Conservation (phyloP, 495 filamentous ascomycete species). For the Aspergillus leporis region DNA sequence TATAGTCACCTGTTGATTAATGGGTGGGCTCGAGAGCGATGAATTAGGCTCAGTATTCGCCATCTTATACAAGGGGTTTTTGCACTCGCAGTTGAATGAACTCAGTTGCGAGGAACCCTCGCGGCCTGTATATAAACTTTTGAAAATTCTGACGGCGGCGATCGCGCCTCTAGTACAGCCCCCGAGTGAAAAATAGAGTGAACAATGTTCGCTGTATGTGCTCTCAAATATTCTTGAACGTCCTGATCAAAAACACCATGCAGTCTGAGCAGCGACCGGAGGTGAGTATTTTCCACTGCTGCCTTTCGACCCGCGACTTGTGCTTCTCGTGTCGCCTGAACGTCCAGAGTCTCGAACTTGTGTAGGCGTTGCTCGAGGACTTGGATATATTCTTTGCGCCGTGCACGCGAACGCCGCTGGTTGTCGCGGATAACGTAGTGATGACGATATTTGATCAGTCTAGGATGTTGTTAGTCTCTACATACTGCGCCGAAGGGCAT, state of each 20-base stretch:
- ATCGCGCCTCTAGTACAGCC: not conserved
- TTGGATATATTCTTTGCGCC: slow-evolving; percentile 67
- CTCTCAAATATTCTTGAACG: not conserved
- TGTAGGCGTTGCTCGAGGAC: slow-evolving; percentile 61
- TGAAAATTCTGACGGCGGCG: not conserved
- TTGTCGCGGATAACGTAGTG: slow-evolving; percentile 56
- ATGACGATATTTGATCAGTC: slow-evolving; percentile 11
- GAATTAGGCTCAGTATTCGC: slow-evolving; percentile 4
- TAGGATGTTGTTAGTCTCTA: not conserved
- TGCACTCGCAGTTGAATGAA: slow-evolving; percentile 9
- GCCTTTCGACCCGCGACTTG: not conserved
- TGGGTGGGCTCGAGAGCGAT: slow-evolving; percentile 7
- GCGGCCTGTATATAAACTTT: not conserved
- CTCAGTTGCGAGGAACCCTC: slow-evolving; percentile 7
- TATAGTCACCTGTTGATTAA: slow-evolving; percentile 16
- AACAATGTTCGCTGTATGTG: not conserved
- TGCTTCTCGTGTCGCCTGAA: slow-evolving; percentile 55
- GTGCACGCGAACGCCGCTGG: slow-evolving; percentile 69
- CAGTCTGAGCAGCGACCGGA: not conserved
- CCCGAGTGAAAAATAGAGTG: not conserved
- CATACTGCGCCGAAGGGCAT: too few species aligned
- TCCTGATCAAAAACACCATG: not conserved
- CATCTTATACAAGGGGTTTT: slow-evolving; percentile 10
- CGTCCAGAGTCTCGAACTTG: slow-evolving; percentile 54
- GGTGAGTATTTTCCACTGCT: not conserved